Conservation (phyloP, 768 basidiomycete species). For the Mycena rebaudengoi region DNA sequence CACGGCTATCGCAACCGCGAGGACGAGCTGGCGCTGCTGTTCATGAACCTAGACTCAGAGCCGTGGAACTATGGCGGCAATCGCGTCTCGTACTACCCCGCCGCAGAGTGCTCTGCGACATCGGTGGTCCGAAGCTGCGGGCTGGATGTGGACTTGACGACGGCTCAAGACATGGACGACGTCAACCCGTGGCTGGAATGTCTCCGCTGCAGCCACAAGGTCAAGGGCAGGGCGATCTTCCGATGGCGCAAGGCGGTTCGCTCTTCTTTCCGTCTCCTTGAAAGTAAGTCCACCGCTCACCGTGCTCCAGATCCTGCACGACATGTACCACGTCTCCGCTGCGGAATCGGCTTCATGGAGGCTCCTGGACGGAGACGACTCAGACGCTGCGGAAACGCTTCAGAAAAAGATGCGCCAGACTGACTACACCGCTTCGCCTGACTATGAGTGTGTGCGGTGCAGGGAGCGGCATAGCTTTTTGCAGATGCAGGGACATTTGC, state of each 20-base stretch:
- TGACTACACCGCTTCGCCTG: not conserved
- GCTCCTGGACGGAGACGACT: constrained; percentile 20
- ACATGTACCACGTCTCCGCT: constrained; percentile 28
- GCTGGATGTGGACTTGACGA: constrained; percentile 23
- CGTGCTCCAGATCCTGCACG: constrained; percentile 30
- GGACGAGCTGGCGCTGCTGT: constrained; percentile 28
- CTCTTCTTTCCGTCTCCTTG: not conserved
- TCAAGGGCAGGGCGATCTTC: constrained; percentile 27
- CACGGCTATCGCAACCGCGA: constrained; percentile 35
- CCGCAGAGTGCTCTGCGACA: constrained; percentile 24
- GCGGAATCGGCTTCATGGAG: constrained; percentile 21
- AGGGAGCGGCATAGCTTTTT: constrained; percentile 17
- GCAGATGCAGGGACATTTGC: constrained; percentile 23
- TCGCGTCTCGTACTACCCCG: constrained; percentile 23
- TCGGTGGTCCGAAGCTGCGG: constrained; percentile 26
- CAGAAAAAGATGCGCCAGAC: constrained; percentile 15
- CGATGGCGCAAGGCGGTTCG: constrained; percentile 33
- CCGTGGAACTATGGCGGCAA: constrained; percentile 31
- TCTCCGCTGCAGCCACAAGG: constrained; percentile 25
- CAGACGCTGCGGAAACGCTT: constrained; percentile 25
- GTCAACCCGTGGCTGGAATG: constrained; percentile 32
- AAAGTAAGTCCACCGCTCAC: not conserved
- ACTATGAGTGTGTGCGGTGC: constrained; percentile 27
- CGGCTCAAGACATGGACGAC: constrained; percentile 29
- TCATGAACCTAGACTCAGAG: constrained; percentile 24